Conservation (phyloP, 495 filamentous ascomycete genomes). For the Xylaria palmicola region DNA sequence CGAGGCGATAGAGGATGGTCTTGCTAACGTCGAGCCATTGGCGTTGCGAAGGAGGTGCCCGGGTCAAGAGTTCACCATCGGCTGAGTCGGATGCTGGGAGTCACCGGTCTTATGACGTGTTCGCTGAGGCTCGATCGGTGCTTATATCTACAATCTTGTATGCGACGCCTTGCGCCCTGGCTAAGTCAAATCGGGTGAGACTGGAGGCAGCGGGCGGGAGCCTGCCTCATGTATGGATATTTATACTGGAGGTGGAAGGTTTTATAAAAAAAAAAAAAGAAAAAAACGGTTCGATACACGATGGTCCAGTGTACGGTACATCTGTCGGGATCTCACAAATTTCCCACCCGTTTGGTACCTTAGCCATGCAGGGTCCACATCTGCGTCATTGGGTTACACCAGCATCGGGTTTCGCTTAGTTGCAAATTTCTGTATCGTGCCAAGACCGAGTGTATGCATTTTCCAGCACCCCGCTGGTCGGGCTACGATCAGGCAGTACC, state of each 20-base stretch:
- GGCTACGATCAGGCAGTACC: not conserved
- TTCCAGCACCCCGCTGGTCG: not conserved
- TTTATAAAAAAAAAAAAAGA: too few species aligned
- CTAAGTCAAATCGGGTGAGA: too few species aligned
- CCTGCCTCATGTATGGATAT: too few species aligned
- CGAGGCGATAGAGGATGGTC: slow-evolving; percentile 4
- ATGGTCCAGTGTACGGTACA: too few species aligned
- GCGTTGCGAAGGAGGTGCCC: not conserved
- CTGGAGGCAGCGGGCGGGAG: too few species aligned
- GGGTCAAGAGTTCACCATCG: not conserved
- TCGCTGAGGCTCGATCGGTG: too few species aligned
- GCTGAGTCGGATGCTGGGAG: not conserved
- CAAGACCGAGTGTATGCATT: not conserved
- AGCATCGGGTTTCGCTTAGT: not conserved
- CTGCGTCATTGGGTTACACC: slow-evolving; percentile 12
- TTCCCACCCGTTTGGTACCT: slow-evolving; percentile 4
- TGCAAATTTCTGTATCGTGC: not conserved
- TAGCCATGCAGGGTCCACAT: not conserved
- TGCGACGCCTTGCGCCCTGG: too few species aligned
- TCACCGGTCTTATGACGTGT: too few species aligned
- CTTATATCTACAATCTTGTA: too few species aligned
- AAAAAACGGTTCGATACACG: too few species aligned
- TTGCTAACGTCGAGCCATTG: slow-evolving; percentile 8
- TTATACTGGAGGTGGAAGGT: too few species aligned
- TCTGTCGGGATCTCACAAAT: not conserved